A percentile compares a stretch with the other conserved stretches of the same genome.
phyloP scores from a whole-genome alignment of 805 yeast genomes.

The Pichia exigua region DNA sequence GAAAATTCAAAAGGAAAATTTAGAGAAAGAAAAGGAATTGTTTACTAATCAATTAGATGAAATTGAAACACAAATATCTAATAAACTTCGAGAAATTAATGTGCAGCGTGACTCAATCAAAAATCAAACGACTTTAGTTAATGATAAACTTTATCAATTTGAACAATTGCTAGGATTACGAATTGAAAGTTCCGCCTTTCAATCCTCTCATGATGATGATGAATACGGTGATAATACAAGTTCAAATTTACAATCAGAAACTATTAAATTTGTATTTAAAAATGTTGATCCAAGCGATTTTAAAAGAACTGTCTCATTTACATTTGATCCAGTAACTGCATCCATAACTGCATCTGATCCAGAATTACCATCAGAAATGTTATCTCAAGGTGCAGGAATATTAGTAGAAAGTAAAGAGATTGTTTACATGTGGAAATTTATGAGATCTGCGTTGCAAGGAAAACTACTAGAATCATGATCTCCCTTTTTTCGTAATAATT shows the following conservation, averaged over 20 bases:
- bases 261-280: constrained; percentile 34
- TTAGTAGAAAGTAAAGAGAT: constrained; percentile 26
- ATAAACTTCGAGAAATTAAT: constrained; percentile 19
- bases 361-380: constrained; percentile 17
- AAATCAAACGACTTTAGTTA: constrained; percentile 32
- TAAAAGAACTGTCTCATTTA: constrained; percentile 36
- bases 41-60: constrained; percentile 24
- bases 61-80: constrained; percentile 20
- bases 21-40: constrained; percentile 23
- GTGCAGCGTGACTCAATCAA: constrained; percentile 26
- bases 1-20: constrained; percentile 28
- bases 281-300: constrained; percentile 41
- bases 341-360: constrained; percentile 32
- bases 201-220: not conserved
- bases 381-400: constrained; percentile 13
- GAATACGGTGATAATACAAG: constrained; percentile 23
- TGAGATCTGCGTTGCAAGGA: constrained; percentile 21
- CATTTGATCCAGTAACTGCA: constrained; percentile 33
- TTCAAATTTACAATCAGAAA: constrained; percentile 8
- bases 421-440: constrained; percentile 28
- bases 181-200: constrained; percentile 28
- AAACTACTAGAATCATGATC: constrained; percentile 3
- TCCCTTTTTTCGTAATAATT: not conserved
- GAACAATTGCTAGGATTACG: constrained; percentile 41
- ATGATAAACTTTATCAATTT: constrained; percentile 35